Conservation (phyloP, 805 yeast species). For the Saccharomycopsis fibuligera region DNA sequence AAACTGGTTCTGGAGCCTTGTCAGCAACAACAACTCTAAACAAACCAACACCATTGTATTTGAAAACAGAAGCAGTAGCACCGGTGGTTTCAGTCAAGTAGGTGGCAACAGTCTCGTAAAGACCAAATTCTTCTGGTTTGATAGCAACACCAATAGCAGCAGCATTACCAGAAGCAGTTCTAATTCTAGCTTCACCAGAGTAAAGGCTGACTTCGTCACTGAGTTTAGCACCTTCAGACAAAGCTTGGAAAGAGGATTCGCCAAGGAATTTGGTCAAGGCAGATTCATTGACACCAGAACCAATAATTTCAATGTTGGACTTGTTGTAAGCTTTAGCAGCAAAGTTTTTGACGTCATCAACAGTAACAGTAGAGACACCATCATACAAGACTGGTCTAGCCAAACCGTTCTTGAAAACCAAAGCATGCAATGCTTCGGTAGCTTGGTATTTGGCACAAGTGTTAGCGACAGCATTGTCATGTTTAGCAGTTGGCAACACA, state of each 20-base stretch:
- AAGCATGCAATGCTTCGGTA: constrained; percentile 69
- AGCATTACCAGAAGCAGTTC: constrained; percentile 57
- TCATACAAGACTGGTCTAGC: constrained; percentile 79
- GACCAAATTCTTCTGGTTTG: constrained; percentile 52
- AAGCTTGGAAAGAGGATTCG: constrained; percentile 56
- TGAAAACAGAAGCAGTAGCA: constrained; percentile 46
- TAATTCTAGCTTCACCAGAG: constrained; percentile 66
- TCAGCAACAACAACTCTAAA: constrained; percentile 66
- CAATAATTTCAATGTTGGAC: constrained; percentile 65
- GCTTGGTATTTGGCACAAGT: constrained; percentile 53
- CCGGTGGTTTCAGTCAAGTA: constrained; percentile 51
- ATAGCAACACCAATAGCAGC: constrained; percentile 83
- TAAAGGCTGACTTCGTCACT: constrained; percentile 33
- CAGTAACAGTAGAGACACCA: constrained; percentile 49
- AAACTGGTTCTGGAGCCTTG: constrained; percentile 49
- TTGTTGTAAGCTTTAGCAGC: constrained; percentile 64
- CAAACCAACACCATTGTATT: constrained; percentile 75
- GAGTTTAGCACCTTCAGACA: constrained; percentile 56
- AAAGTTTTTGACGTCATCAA: constrained; percentile 60
- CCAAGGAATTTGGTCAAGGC: constrained; percentile 65
- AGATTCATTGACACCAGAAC: constrained; percentile 62
- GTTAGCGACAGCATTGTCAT: constrained; percentile 51
- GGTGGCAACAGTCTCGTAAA: constrained; percentile 65
- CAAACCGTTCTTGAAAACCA: constrained; percentile 80
- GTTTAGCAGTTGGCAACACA: constrained; percentile 70